These are phyloP conservation scores for Parietichytrium sp. DNA, from an alignment of 108 stramenopile species.

Conservation along the genomic window DNA sequence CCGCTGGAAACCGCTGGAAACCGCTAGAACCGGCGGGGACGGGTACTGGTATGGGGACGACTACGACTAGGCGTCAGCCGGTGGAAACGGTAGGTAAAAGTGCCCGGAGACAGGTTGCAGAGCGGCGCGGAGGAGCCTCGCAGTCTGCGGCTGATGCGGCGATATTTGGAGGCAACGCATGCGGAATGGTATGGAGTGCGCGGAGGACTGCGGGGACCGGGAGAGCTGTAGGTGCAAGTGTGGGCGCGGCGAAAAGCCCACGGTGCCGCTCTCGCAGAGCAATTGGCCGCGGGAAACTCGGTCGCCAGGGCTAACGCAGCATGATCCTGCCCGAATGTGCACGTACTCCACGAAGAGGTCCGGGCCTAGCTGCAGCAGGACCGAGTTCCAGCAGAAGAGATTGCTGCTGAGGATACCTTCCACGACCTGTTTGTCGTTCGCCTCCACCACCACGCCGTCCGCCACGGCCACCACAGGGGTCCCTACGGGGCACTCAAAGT, in stretches of 20 bases:
- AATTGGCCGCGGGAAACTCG: constrained; percentile 66
- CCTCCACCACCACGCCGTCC: constrained; percentile 67
- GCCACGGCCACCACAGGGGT: constrained; percentile 73
- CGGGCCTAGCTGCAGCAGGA: constrained; percentile 62
- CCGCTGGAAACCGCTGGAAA: no score
- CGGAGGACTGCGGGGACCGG: background rate
- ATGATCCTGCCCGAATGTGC: constrained; percentile 67
- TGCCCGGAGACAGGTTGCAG: no score
- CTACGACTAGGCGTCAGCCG: no score
- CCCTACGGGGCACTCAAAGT: constrained; percentile 77
- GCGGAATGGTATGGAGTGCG: background rate
- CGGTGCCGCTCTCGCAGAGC: constrained; percentile 70
- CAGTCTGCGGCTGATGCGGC: no score
- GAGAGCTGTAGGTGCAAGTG: constrained; percentile 68
- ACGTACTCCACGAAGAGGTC: constrained; percentile 73
- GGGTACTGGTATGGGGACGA: no score
- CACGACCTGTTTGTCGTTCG: constrained; percentile 46
- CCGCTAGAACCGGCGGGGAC: no score
- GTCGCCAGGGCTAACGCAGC: constrained; percentile 66
- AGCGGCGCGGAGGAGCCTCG: no score
- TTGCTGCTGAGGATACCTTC: constrained; percentile 78
- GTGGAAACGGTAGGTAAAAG: no score
- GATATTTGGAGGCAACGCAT: no score
- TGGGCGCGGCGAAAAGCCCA: constrained; percentile 76
- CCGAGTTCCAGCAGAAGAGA: constrained; percentile 78